A percentile compares a stretch with the other conserved stretches of the same genome.
Conservation (phyloP, 108 stramenopile genomes). For the Epipyxis sp. region DNA sequence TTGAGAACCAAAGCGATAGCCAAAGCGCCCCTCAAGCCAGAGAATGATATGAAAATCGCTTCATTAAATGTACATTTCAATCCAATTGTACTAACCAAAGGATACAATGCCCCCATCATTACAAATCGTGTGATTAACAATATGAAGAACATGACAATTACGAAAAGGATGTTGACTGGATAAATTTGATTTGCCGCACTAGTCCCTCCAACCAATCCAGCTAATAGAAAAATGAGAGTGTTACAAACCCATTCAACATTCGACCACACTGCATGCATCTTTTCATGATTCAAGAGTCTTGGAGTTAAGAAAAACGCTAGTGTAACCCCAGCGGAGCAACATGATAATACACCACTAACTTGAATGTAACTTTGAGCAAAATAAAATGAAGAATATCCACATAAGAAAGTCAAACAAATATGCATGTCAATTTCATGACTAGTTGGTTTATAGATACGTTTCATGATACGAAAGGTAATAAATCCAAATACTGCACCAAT, state of each 20-base stretch:
- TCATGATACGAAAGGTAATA: not conserved
- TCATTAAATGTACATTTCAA: slow-evolving; percentile 46
- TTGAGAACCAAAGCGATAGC: slow-evolving; percentile 72
- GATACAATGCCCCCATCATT: slow-evolving; percentile 25
- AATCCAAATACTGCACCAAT: slow-evolving; percentile 13
- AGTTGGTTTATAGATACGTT: slow-evolving; percentile 22
- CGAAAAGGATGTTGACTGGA: slow-evolving; percentile 4
- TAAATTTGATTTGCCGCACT: not conserved
- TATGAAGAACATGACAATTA: not conserved
- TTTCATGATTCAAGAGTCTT: slow-evolving; percentile 24
- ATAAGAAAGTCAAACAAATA: slow-evolving; percentile 67
- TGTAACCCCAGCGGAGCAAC: slow-evolving; percentile 30
- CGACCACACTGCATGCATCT: slow-evolving; percentile 26
- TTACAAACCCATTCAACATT: slow-evolving; percentile 36
- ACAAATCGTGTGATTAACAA: slow-evolving; percentile 26
- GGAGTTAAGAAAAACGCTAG: slow-evolving; percentile 25
- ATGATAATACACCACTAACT: slow-evolving; percentile 40
- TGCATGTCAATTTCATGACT: slow-evolving; percentile 69
- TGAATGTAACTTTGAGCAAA: slow-evolving; percentile 41
- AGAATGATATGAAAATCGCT: slow-evolving; percentile 64
- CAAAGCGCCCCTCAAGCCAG: slow-evolving; percentile 76
- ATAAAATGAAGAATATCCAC: slow-evolving; percentile 77
- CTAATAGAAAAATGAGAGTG: slow-evolving; percentile 41
- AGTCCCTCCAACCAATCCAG: slow-evolving; percentile 32
- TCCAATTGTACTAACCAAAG: slow-evolving; percentile 4